Evolutionary conservation across 179 eudicot species (phyloP).

Genomic region (Nepenthes alata): DNA sequence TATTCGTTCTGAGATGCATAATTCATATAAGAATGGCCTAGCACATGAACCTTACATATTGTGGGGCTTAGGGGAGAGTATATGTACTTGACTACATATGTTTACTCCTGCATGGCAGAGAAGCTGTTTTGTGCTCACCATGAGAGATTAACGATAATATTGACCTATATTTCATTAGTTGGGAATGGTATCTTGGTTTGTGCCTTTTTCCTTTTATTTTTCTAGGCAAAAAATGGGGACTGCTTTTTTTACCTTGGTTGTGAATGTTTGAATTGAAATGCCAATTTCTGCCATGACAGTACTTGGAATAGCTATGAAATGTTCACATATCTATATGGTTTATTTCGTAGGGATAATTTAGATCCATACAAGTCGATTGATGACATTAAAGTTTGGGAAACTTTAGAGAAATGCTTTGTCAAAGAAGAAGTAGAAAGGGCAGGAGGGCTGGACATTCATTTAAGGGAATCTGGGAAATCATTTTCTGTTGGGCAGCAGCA

Average conservation of each 20-base stretch:
- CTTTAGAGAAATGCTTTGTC: constrained; percentile 70
- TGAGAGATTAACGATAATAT: neutral
- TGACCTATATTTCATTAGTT: neutral
- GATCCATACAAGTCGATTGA: constrained; percentile 51
- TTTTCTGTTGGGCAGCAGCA: constrained; percentile 96
- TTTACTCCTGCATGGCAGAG: too few relatives aligned
- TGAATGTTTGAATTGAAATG: neutral
- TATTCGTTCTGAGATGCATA: too few relatives aligned
- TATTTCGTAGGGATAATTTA: constrained; percentile 56
- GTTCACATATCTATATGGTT: neutral
- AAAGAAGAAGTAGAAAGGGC: constrained; percentile 68
- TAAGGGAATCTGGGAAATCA: constrained; percentile 58
- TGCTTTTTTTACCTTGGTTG: neutral
- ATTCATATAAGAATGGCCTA: too few relatives aligned
- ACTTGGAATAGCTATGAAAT: neutral
- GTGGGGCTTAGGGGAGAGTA: too few relatives aligned
- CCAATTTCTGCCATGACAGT: neutral
- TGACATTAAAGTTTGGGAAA: constrained; percentile 59
- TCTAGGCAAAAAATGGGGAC: neutral
- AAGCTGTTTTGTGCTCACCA: too few relatives aligned
- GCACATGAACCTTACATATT: too few relatives aligned
- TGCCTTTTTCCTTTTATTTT: neutral
- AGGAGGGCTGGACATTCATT: constrained; percentile 68
- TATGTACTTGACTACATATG: too few relatives aligned
- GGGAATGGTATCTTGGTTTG: neutral